Evolutionary conservation across 495 filamentous ascomycete species (phyloP).

Genomic region (Xylaria curta): DNA sequence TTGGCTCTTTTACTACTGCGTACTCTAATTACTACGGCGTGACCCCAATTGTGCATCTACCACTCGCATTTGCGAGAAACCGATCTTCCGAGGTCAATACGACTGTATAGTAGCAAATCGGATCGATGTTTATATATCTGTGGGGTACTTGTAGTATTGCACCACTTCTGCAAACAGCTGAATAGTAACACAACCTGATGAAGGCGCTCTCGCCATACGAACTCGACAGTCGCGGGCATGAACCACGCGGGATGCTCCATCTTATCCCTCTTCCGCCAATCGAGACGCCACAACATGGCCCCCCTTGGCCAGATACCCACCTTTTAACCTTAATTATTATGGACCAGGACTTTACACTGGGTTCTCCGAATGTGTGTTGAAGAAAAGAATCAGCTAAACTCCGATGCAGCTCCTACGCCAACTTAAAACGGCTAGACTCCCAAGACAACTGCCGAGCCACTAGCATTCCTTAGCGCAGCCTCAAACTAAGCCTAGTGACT

Average conservation of each 20-base stretch:
- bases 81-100: neutral
- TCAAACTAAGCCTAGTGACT: neutral
- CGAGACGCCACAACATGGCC: neutral
- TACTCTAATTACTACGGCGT: neutral
- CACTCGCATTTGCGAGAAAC: neutral
- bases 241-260: neutral
- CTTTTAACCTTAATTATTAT: slow-evolving; percentile 23
- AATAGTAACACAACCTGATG: slow-evolving; percentile 15
- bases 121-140: neutral
- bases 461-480: slow-evolving; percentile 3
- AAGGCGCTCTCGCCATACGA: neutral
- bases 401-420: neutral
- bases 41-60: neutral
- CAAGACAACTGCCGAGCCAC: neutral
- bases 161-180: neutral
- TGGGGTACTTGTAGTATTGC: neutral
- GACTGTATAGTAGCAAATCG: neutral
- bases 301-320: neutral
- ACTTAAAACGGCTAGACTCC: neutral
- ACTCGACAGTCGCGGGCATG: neutral
- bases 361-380: neutral
- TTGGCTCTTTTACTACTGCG: neutral
- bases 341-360: neutral
- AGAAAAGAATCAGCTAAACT: neutral
- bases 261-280: neutral